Conservation (phyloP, 345 rosid genomes). For the Theobroma cacao region DNA sequence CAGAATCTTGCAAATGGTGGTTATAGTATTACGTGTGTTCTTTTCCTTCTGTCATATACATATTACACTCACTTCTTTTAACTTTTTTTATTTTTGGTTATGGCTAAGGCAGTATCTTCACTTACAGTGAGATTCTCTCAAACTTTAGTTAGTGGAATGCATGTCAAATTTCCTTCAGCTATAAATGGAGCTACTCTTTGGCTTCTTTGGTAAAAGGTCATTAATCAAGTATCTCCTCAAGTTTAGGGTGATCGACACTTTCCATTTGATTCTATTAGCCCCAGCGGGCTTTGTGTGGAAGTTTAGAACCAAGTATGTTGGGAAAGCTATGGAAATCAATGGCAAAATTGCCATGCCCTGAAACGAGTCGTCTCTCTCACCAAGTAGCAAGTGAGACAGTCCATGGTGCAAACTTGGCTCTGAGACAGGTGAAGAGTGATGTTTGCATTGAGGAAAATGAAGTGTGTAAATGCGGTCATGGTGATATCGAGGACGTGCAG, state of each 20-base stretch:
- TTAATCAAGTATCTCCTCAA: not conserved
- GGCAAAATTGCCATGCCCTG: constrained; percentile 6
- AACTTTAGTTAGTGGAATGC: not conserved
- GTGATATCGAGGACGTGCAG: not conserved
- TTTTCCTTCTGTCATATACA: not conserved
- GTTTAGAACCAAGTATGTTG: constrained; percentile 9
- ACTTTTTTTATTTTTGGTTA: not conserved
- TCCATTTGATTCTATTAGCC: not conserved
- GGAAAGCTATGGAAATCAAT: constrained; percentile 6
- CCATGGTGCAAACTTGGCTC: constrained; percentile 22
- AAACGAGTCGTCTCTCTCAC: constrained; percentile 10
- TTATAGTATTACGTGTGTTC: not conserved
- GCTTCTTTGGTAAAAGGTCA: not conserved
- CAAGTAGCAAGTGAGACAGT: constrained; percentile 28
- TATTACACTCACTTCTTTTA: not conserved
- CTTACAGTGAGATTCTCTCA: not conserved
- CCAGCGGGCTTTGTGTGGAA: not conserved
- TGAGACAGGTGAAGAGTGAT: constrained; percentile 23
- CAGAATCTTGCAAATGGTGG: not conserved
- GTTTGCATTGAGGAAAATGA: constrained; percentile 39
- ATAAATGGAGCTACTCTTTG: not conserved
- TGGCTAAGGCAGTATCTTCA: not conserved
- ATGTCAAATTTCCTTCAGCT: not conserved
- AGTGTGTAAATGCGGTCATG: constrained; percentile 22
- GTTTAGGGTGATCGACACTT: not conserved